Base-by-base conservation (phyloP, 1,139 yeast species). In the Pichia inconspicua region DNA sequence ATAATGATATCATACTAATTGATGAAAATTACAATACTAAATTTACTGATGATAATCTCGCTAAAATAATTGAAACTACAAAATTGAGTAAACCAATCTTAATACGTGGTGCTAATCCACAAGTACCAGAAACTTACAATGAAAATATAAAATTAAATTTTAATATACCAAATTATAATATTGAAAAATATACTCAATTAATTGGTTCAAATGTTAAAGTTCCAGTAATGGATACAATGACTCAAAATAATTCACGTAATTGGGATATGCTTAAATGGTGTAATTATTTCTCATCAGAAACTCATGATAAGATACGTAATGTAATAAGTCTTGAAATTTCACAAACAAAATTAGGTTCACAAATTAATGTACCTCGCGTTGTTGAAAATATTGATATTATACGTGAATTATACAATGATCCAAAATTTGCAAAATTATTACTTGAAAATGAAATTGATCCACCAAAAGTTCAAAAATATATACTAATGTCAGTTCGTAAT, bases 201-300 rank as follows among this genome's bases (percentile, higher is more conserved):
- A 75, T 87, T 25, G 96, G 96, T 0, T 74, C 66, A 1, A 84
- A 82, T 40, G 67, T 70, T 3, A 75, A 77, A 0, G 75, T 89
- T 1, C 95, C 88, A 52, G 96, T 89, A 1, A 86, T 87, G 94
- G 96, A 89, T 61, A 96, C 88, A 5, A 73, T 86, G 19, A 82
- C 95, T 0, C 97, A 89, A 58, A 84, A 83, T 51, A 74, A 78
- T 17, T 59, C 66, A 6, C 77, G 80, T 0, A 75, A 77, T 6
- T 89, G 96, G 96, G 73, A 76, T 32, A 67, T 88, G 71, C 74
- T 74, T 1, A 72, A 71, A 53, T 89, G 96, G 96, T 68, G 81
- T 47, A 82, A 84, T 39, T 88, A 88, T 64, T 87, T 80, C 64
- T 72, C 76, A 41, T 66, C 66, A 1, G 55, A 55, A 0, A 69